Evolutionary conservation across 306 rosid species (phyloP).

Genomic region (Neltuma alba): DNA sequence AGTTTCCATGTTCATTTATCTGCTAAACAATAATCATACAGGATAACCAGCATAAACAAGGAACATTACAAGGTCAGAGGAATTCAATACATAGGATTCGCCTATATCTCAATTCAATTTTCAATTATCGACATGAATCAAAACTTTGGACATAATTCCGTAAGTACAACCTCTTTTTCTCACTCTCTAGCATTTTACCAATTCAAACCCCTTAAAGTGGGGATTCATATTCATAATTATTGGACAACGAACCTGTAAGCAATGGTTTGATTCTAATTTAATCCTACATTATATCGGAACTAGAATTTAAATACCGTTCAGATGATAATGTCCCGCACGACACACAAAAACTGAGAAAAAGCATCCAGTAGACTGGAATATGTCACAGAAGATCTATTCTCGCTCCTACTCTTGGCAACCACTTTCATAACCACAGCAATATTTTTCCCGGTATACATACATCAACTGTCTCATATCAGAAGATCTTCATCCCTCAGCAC

Average conservation of each 20-base stretch:
- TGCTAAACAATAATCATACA: not conserved
- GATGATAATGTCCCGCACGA: not conserved
- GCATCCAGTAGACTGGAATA: conserved; percentile 23
- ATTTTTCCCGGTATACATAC: not conserved
- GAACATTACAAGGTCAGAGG: not conserved
- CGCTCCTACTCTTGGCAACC: conserved; percentile 10
- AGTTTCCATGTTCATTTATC: not conserved
- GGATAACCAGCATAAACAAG: not conserved
- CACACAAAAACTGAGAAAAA: not conserved
- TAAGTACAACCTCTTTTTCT: conserved; percentile 6
- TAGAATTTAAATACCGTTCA: not conserved
- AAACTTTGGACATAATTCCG: conserved; percentile 24
- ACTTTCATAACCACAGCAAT: not conserved
- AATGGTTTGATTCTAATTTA: conserved; percentile 8
- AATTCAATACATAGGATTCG: not conserved
- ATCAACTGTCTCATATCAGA: not conserved
- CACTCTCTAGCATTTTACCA: conserved; percentile 10
- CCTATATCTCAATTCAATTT: not conserved
- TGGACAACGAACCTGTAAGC: not conserved
- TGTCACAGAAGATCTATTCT: not conserved
- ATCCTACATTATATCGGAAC: not conserved
- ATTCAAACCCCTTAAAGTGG: not conserved
- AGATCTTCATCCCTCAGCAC: conserved; percentile 4
- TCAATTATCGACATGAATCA: not conserved
- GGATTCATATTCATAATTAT: not conserved